Evolutionary conservation across 257 asterid genomes (phyloP).

Genomic region (Nicotiana knightiana): DNA sequence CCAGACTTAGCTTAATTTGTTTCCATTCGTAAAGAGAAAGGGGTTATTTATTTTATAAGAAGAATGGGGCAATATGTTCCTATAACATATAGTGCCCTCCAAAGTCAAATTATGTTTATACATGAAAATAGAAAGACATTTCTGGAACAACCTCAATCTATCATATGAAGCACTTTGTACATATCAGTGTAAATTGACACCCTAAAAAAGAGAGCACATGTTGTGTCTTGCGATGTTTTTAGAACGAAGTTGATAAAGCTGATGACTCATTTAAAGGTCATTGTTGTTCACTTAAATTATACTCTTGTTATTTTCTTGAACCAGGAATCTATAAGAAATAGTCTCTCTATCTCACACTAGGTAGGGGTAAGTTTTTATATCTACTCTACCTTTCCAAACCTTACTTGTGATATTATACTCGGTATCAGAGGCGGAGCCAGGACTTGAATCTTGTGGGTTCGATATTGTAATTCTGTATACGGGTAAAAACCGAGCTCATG

Average conservation of each 20-base stretch:
- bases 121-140: conserved; percentile 10
- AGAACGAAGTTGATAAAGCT: background rate
- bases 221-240: conserved; percentile 17
- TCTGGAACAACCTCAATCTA: background rate
- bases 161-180: background rate
- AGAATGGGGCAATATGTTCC: background rate
- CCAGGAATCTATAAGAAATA: too few relatives aligned
- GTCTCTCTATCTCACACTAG: too few relatives aligned
- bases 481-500: too few relatives aligned
- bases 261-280: background rate
- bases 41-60: background rate
- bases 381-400: too few relatives aligned
- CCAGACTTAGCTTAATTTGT: background rate
- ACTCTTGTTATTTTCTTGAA: too few relatives aligned
- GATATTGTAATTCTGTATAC: too few relatives aligned
- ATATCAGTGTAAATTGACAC: background rate
- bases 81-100: background rate
- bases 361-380: too few relatives aligned
- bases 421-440: too few relatives aligned
- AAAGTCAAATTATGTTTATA: conserved; percentile 1
- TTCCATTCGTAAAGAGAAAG: background rate
- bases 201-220: conserved; percentile 23
- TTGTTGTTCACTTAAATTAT: background rate
- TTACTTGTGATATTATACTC: too few relatives aligned
- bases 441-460: too few relatives aligned